These are phyloP conservation scores for Hanseniaspora taiwanica DNA, from an alignment of 805 yeast genomes.

Conservation along the genomic window DNA sequence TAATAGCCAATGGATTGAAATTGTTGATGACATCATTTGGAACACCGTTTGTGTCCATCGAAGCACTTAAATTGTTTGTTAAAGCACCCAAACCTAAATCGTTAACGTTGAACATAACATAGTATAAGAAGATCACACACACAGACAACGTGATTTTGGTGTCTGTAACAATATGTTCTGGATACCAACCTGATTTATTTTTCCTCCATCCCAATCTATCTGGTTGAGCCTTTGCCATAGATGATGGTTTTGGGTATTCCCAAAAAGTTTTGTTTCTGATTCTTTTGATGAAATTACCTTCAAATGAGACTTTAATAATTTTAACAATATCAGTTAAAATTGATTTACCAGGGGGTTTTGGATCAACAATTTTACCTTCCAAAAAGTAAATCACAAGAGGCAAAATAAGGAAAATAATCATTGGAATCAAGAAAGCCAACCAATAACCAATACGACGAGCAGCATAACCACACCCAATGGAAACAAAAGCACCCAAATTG, in stretches of 20 bases:
- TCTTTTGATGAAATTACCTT: slow-evolving; percentile 33
- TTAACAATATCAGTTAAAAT: slow-evolving; percentile 32
- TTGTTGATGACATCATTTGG: slow-evolving; percentile 74
- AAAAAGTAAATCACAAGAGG: slow-evolving; percentile 32
- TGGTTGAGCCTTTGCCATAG: slow-evolving; percentile 2
- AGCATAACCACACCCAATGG: slow-evolving; percentile 63
- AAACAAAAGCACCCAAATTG: slow-evolving; percentile 62
- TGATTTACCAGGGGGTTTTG: slow-evolving; percentile 23
- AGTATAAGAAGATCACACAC: slow-evolving; percentile 34
- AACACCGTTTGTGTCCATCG: slow-evolving; percentile 32
- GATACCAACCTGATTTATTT: slow-evolving; percentile 15
- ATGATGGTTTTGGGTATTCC: slow-evolving; percentile 25
- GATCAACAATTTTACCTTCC: slow-evolving; percentile 17
- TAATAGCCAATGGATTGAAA: slow-evolving; percentile 62
- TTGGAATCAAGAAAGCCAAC: slow-evolving; percentile 66
- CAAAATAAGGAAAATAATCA: slow-evolving; percentile 42
- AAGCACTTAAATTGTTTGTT: slow-evolving; percentile 6
- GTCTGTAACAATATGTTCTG: slow-evolving; percentile 36
- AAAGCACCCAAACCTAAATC: slow-evolving; percentile 8
- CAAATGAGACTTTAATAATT: slow-evolving; percentile 28
- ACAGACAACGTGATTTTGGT: slow-evolving; percentile 30
- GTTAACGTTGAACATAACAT: slow-evolving; percentile 22
- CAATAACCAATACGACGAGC: slow-evolving; percentile 55
- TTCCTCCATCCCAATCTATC: slow-evolving; percentile 9
- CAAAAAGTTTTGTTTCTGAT: slow-evolving; percentile 29